Evolutionary conservation across 768 basidiomycete species (phyloP), one percentile per base, ranked within the genome.

Genomic region (Russula dissimulans): DNA sequence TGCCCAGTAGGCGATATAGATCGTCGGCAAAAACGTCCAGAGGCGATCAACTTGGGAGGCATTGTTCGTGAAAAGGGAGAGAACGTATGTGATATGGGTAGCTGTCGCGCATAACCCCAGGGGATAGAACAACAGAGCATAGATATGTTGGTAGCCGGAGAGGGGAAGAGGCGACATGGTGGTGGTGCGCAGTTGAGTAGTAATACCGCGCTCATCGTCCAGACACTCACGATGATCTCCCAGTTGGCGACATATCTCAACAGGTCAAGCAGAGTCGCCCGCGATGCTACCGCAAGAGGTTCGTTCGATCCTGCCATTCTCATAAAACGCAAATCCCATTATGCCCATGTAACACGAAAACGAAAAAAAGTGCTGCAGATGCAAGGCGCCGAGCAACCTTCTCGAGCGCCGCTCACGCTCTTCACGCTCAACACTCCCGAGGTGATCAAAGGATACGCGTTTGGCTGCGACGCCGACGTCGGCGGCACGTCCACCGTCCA

Each of bases 31-130:
- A 71, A 93, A 83, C 12, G 73, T 79, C 81, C 82, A 82, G 14
- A 92, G 69, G 32, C 90, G 82, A 74, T 97, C 92, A 29, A 95
- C 91, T 69, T 93, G 90, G 1, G 87, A 90, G 50, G 89, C 86
- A 66, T 95, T 94, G 44, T 80, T 78, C 0, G 89, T 91, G 41
- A 88, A 48, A 26, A 91, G 52, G 7, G 87, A 88, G 5, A 79
- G 69, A 7, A 88, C 63, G 67, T 81, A 92, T 7, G 82, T 79
- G 0, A 69, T 68, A 4, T 69, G 60, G 0, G 83, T 82, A 0
- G 73, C 69, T 34, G 76, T 76, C 0, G 77, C 53, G 62, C 84
- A 87, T 66, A 89, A 79, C 67, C 83, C 79, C 52, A 79, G 72
- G 15, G 89, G 87, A 82, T 85, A 87, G 14, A 58, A 62, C 26